Evolutionary conservation across 2,329 filamentous ascomycete genomes (phyloP).

Genomic region (Penicillium corylophilum): DNA sequence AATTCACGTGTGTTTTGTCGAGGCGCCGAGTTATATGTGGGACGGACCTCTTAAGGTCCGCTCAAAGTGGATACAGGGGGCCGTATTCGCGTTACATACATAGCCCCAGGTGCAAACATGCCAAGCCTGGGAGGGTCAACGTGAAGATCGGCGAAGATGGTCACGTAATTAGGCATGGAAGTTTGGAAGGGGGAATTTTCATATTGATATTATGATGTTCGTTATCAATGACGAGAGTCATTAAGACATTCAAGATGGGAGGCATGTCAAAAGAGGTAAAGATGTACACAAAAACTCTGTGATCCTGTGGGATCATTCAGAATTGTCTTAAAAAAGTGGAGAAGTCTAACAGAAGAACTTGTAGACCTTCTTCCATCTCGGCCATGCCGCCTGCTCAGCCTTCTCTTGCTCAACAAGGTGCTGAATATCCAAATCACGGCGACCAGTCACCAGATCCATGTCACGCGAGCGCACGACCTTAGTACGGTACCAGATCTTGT

Average conservation of each 20-base stretch:
- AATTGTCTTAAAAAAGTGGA: background rate
- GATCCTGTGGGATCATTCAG: background rate
- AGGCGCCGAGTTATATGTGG: background rate
- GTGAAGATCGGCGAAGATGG: constrained; percentile 7
- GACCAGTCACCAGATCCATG: constrained; percentile 85
- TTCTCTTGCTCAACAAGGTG: constrained; percentile 76
- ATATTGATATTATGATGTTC: constrained; percentile 10
- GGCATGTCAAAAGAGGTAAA: background rate
- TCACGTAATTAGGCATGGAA: background rate
- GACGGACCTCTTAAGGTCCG: background rate
- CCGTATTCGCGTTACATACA: constrained; percentile 11
- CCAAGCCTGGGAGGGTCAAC: constrained; percentile 22
- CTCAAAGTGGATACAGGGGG: background rate
- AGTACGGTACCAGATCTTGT: constrained; percentile 75
- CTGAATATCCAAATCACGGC: constrained; percentile 78
- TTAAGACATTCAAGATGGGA: constrained; percentile 6
- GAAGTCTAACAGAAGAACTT: constrained; percentile 65
- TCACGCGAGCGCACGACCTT: constrained; percentile 64
- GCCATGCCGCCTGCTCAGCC: constrained; percentile 71
- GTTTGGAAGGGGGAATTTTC: background rate
- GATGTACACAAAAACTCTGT: constrained; percentile 2
- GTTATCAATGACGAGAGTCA: constrained; percentile 8
- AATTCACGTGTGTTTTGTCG: background rate
- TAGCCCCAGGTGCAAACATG: constrained; percentile 22
- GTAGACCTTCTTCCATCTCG: constrained; percentile 73